phyloP scores from a whole-genome alignment of 2,329 filamentous ascomycete species.

The Aspergillus sp. region DNA sequence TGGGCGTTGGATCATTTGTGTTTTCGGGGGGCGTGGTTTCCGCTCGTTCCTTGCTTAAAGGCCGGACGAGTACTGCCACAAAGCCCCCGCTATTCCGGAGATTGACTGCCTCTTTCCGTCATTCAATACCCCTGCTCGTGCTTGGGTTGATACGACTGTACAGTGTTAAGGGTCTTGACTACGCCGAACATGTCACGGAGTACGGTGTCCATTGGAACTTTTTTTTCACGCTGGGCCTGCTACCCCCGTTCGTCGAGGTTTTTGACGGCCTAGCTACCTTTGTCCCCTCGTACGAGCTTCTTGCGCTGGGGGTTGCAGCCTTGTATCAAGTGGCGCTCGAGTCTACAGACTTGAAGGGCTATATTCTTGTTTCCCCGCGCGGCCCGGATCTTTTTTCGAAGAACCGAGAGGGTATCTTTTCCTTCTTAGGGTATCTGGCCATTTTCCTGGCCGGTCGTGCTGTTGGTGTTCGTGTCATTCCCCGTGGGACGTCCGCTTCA shows the following conservation, averaged over 20 bases:
- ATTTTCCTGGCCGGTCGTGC: conserved; percentile 92
- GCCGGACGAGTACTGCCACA: conserved; percentile 54
- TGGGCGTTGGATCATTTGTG: conserved; percentile 96
- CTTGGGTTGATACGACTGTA: conserved; percentile 79
- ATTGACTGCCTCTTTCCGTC: conserved; percentile 67
- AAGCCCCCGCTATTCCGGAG: conserved; percentile 50
- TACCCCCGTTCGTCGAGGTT: conserved; percentile 84
- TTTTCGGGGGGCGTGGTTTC: conserved; percentile 92
- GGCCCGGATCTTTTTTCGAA: conserved; percentile 73
- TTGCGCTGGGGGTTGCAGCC: conserved; percentile 68
- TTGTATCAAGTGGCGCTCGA: conserved; percentile 76
- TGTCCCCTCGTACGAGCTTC: conserved; percentile 72
- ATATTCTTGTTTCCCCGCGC: conserved; percentile 78
- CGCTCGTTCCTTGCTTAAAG: conserved; percentile 74
- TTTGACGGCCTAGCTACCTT: conserved; percentile 71
- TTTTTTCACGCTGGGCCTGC: conserved; percentile 89
- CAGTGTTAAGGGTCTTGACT: conserved; percentile 91
- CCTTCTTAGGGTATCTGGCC: conserved; percentile 87
- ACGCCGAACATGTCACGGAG: conserved; percentile 94
- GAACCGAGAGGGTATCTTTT: conserved; percentile 95
- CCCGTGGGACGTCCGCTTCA: conserved; percentile 53
- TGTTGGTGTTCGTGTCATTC: conserved; percentile 76
- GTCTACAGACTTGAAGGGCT: conserved; percentile 74
- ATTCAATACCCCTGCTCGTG: conserved; percentile 77
- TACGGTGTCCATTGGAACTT: conserved; percentile 99